These are phyloP conservation scores for Aspergillus haitiensis DNA, from an alignment of 495 filamentous ascomycete species.

Conservation along the genomic window DNA sequence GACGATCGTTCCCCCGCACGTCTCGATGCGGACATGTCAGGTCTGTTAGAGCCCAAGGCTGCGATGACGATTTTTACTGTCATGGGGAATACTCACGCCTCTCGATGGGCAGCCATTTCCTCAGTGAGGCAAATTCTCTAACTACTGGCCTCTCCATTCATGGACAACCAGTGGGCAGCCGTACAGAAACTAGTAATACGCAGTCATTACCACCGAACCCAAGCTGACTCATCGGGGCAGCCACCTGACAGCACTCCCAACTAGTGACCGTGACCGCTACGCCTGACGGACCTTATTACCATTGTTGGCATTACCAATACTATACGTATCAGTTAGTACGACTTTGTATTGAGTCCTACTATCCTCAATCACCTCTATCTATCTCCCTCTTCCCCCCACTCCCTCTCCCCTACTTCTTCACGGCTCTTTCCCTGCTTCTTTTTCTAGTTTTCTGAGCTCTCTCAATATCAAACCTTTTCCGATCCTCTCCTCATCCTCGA, in stretches of 20 bases:
- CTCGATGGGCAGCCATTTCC: neutral
- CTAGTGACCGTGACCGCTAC: constrained; percentile 9
- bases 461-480: neutral
- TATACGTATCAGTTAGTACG: constrained; percentile 4
- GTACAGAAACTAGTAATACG: neutral
- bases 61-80: neutral
- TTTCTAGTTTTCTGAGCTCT: neutral
- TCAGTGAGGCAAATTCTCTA: neutral
- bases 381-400: constrained; percentile 12
- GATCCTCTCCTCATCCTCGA: neutral
- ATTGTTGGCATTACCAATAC: constrained; percentile 3
- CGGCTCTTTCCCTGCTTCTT: constrained; percentile 1
- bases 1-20: neutral
- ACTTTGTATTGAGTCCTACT: neutral
- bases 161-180: constrained; percentile 1
- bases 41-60: neutral
- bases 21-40: neutral
- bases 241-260: constrained; percentile 12
- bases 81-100: neutral
- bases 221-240: constrained; percentile 7
- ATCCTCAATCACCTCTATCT: constrained; percentile 9
- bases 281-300: constrained; percentile 12
- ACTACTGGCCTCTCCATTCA: neutral
- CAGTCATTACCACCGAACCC: neutral
- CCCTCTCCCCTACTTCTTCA: constrained; percentile 9